Evolutionary conservation across 768 basidiomycete species (phyloP), one percentile per base, ranked within the genome.

Genomic region (Crepidotus variabilis): DNA sequence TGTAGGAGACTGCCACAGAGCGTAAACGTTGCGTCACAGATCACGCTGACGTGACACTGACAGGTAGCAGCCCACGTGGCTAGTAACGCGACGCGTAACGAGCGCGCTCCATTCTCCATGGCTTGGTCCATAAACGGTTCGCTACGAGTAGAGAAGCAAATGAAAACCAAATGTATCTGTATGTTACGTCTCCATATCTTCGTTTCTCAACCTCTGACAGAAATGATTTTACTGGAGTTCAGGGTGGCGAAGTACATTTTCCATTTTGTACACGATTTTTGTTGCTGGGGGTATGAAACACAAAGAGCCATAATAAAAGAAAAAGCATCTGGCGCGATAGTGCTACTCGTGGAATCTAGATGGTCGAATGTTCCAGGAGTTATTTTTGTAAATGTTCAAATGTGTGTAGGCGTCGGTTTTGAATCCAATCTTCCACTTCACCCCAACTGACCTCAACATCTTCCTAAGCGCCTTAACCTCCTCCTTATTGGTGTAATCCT

Each of bases 371-470:
- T 62, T 65, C 69, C 68, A 75, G n/a, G 65, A 56, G 50, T 75
- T 76, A 18, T 67, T 60, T 39, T 69, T 65, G 56, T 75, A 75
- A 13, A 75, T 75, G 6, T 69, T 71, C 32, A 75, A 61, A 60
- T 72, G 62, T 4, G 74, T 74, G 60, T 75, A 75, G 23, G 71
- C 69, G 34, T 75, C 75, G 20, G 72, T 65, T 60, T 76, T 76
- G 67, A 74, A 75, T 2, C 71, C 71, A 51, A 74, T 73, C 58
- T 67, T 72, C 69, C 70, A 69, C 24, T 61, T 65, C 4, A 72
- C 62, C 2, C 76, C 75, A 24, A 67, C 59, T 28, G 47, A 56
- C 48, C 66, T 69, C 57, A 76, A 57, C n/a, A 63, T 69, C 39
- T 71, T 65, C 60, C 75, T 63, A 49, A 77, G 53, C 48, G 57